A percentile compares a stretch with the other conserved stretches of the same genome.
phyloP scores from a whole-genome alignment of 805 yeast species.

The Wickerhamiella azyma region DNA sequence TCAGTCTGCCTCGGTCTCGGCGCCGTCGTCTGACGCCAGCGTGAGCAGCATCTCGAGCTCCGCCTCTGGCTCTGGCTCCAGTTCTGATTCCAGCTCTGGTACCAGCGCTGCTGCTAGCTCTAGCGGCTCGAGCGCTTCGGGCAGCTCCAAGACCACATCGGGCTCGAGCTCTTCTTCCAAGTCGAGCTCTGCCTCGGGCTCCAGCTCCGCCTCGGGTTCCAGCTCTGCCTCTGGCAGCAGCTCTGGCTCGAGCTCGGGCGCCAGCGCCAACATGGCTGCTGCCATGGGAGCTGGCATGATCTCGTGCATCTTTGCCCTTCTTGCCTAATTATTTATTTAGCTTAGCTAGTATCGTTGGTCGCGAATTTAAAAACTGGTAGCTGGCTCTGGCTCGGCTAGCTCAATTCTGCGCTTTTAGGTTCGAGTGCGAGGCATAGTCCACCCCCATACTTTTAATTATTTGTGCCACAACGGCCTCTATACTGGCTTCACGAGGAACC shows the following conservation, averaged over 20 bases:
- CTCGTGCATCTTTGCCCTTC: slow-evolving; percentile 3
- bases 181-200: not conserved
- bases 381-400: no score
- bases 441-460: no score
- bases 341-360: not conserved
- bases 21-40: not conserved
- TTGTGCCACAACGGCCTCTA: no score
- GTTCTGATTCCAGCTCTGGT: not conserved
- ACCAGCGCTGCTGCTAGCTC: slow-evolving; percentile 1
- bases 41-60: not conserved
- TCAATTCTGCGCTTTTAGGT: no score
- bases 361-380: not conserved
- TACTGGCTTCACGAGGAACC: no score
- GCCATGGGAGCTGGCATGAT: not conserved
- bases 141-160: slow-evolving; percentile 3
- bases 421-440: no score
- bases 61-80: not conserved
- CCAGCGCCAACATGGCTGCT: not conserved
- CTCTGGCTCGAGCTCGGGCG: slow-evolving; percentile 1
- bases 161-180: slow-evolving; percentile 4
- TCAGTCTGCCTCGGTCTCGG: not conserved
- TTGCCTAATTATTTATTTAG: not conserved
- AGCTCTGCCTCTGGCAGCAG: slow-evolving; percentile 2
- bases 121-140: not conserved
- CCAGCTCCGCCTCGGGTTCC: not conserved